Evolutionary conservation across 1,139 yeast genomes (phyloP).

Genomic region (Wickerhamomyces sp.): DNA sequence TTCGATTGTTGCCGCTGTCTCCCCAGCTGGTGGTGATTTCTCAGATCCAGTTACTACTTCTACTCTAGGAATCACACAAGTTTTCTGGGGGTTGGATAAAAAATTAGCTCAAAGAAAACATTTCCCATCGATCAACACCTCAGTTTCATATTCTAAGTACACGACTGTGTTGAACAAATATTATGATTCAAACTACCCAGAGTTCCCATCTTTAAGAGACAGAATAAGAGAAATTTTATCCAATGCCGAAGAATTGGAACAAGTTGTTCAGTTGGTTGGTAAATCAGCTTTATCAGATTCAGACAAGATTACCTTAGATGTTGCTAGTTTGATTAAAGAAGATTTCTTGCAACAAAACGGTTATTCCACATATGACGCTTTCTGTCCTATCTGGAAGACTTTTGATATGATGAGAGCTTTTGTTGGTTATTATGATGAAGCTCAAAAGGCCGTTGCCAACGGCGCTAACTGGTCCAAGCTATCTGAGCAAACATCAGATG

Average conservation of each 20-base stretch:
- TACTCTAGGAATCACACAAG: constrained; percentile 97
- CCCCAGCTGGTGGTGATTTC: constrained; percentile 99
- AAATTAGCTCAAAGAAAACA: constrained; percentile 99
- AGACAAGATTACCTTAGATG: constrained; percentile 95
- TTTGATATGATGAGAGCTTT: constrained; percentile 97
- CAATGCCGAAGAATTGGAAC: constrained; percentile 97
- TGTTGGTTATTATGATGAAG: constrained; percentile 88
- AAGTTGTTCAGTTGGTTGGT: constrained; percentile 98
- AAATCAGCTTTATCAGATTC: constrained; percentile 95
- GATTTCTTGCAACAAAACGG: constrained; percentile 99
- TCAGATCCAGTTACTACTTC: constrained; percentile 99
- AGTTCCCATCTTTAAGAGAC: constrained; percentile 85
- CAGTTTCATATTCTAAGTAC: constrained; percentile 94
- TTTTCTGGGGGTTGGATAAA: constrained; percentile 99
- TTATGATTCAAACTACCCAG: constrained; percentile 84
- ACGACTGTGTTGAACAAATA: constrained; percentile 81
- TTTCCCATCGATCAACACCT: constrained; percentile 97
- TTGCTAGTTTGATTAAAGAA: constrained; percentile 85
- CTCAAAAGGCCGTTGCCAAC: constrained; percentile 91
- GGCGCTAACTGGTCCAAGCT: constrained; percentile 96
- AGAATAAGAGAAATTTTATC: constrained; percentile 91
- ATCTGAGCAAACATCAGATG: constrained; percentile 81
- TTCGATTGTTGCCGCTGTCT: constrained; percentile 98
- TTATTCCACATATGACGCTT: constrained; percentile 94
- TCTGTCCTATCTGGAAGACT: constrained; percentile 99